phyloP scores from a whole-genome alignment of 2,329 filamentous ascomycete species.

The Aureobasidium sp. region DNA sequence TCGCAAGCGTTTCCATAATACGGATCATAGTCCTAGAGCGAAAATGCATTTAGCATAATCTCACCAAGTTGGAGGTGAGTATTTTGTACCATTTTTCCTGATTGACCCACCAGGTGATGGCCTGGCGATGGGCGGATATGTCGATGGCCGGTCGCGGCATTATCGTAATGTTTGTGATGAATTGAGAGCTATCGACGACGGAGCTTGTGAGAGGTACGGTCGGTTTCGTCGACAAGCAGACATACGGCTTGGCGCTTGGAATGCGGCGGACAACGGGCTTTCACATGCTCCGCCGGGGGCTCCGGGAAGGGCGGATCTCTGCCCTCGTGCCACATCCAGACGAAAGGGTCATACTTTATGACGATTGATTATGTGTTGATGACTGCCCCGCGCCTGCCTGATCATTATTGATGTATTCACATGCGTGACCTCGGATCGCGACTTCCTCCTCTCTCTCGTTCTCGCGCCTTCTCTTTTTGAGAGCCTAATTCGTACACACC shows the following conservation, averaged over 20 bases:
- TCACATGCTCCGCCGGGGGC: conserved; percentile 3
- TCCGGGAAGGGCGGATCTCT: not conserved
- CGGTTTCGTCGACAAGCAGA: not conserved
- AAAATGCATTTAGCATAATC: no score
- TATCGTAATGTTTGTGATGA: not conserved
- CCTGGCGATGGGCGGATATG: not conserved
- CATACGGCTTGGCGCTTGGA: not conserved
- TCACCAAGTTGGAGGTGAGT: no score
- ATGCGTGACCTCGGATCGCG: not conserved
- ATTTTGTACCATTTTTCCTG: not conserved
- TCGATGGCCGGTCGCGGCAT: conserved; percentile 2
- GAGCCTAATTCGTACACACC: not conserved
- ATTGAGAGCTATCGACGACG: not conserved
- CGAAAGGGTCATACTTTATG: not conserved
- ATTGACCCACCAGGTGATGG: conserved; percentile 9
- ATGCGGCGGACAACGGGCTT: conserved; percentile 4
- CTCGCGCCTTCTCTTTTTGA: conserved; percentile 5
- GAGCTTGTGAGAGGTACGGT: not conserved
- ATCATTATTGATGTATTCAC: not conserved
- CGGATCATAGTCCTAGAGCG: not conserved
- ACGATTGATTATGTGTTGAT: not conserved
- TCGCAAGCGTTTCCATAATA: not conserved
- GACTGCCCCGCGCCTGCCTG: not conserved
- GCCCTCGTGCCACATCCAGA: not conserved
- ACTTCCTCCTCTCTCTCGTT: not conserved